A percentile compares a stretch with the other conserved stretches of the same genome.
Evolutionary conservation across 2,329 filamentous ascomycete genomes (phyloP).

Genomic region (Cytospora piceae): DNA sequence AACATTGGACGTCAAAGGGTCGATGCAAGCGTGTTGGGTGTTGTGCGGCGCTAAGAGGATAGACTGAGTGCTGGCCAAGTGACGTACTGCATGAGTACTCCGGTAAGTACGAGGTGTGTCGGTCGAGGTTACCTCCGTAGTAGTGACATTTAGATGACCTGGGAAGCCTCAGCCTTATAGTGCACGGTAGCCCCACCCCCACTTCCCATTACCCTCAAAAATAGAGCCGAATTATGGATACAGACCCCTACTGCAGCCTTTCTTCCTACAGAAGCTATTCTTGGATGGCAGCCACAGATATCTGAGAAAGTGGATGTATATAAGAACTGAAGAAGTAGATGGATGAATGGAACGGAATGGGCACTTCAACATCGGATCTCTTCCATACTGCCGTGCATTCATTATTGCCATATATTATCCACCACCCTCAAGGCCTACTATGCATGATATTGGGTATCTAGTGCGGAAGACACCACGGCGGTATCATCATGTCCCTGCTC

Average conservation of each 20-base stretch:
- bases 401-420: conserved; percentile 5
- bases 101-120: too few relatives aligned
- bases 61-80: not conserved
- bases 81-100: not conserved
- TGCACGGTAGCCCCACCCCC: not conserved
- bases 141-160: not conserved
- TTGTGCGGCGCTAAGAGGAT: not conserved
- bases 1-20: not conserved
- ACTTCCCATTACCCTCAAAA: conserved; percentile 3
- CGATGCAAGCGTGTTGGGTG: not conserved
- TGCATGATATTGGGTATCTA: not conserved
- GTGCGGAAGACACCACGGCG: not conserved
- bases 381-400: not conserved
- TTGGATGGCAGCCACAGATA: conserved; percentile 24
- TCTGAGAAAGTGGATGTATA: conserved; percentile 4
- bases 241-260: conserved; percentile 23
- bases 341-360: too few relatives aligned
- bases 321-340: not conserved
- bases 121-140: too few relatives aligned
- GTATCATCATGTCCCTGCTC: not conserved
- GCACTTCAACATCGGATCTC: not conserved
- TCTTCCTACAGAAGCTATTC: conserved; percentile 24
- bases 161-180: not conserved
- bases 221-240: conserved; percentile 19
- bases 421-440: not conserved